phyloP scores from a whole-genome alignment of 805 yeast genomes.

The Saturnispora ahearnii region DNA sequence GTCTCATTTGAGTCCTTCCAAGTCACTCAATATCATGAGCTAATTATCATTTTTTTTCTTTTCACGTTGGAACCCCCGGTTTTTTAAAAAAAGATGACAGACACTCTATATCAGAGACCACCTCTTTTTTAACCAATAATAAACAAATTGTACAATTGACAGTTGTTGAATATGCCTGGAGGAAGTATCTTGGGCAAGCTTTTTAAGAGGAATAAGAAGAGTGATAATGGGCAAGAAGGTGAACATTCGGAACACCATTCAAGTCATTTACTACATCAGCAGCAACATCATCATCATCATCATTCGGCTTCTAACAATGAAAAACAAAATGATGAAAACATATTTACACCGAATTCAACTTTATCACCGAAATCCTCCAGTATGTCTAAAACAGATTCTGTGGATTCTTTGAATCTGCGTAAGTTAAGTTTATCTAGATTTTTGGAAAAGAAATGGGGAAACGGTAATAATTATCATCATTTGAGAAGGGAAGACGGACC shows the following conservation, averaged over 20 bases:
- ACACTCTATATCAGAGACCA: background rate
- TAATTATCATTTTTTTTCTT: background rate
- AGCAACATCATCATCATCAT: background rate
- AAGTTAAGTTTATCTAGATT: conserved; percentile 13
- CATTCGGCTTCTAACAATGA: background rate
- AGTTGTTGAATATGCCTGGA: background rate
- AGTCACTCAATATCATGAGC: background rate
- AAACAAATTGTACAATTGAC: background rate
- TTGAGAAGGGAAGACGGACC: background rate
- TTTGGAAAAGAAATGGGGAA: conserved; percentile 11
- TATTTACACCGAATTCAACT: background rate
- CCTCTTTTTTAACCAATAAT: background rate
- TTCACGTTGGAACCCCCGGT: background rate
- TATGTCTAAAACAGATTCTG: conserved; percentile 8
- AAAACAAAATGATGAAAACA: background rate
- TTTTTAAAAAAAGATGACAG: background rate
- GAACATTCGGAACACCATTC: background rate
- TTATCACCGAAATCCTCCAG: background rate
- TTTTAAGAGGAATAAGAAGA: background rate
- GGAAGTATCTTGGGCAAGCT: background rate
- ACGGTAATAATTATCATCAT: background rate
- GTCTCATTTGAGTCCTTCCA: too few relatives aligned
- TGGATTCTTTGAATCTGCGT: conserved; percentile 12
- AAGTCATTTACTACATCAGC: background rate
- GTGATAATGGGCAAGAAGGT: background rate